Base-by-base conservation (phyloP, 2,329 filamentous ascomycete genomes). In the Ophiocordyceps camponoti-rufipedis region DNA sequence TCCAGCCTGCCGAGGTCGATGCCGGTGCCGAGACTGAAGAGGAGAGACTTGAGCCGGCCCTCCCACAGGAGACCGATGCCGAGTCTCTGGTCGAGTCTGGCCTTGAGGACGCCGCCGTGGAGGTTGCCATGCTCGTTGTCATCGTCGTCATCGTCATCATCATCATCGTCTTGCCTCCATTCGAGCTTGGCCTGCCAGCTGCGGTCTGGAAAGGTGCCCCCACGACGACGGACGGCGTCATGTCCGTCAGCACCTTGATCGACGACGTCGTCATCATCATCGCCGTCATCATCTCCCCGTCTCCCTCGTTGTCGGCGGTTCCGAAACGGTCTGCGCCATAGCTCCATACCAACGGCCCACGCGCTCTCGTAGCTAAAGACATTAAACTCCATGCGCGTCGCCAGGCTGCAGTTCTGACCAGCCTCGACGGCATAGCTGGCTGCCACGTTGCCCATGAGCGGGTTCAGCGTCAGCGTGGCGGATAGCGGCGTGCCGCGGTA, bases 351-450 rank as follows among this genome's bases (percentile, higher is more conserved):
- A 23, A 96, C 74, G 28, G 87, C 81, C 70, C 94, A 82, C 48
- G 91, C 84, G 58, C 86, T 94, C 67, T 98, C 91, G 67, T 95
- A 98, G 59, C 86, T 94, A 64, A 95, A 96, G 44, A 95, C 83
- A 56, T 98, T 98, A 65, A 98, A 98, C 57, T 93, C 87, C 65
- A 96, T 89, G 44, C 83, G 79, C 19, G 87, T 93, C 51, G 87
- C 91, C 44, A 98, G 73, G 11, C 86, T 84, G 53, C 94, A 76
- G 55, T 86, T 78, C 32, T 75, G 75, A 3, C 86, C 86, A 2
- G 89, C 89, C 56, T 85, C 82, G 43, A 96, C 85, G 0, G 91
- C 85, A 60, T 98, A 98, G 14, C 80, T 94, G 33, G 87, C 85
- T 47, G 83, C 88, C 48, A 98, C 72, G 57, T 85, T 94, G 16